These are phyloP conservation scores for Cystobasidium tubakii DNA, from an alignment of 768 basidiomycete species.

Conservation along the genomic window DNA sequence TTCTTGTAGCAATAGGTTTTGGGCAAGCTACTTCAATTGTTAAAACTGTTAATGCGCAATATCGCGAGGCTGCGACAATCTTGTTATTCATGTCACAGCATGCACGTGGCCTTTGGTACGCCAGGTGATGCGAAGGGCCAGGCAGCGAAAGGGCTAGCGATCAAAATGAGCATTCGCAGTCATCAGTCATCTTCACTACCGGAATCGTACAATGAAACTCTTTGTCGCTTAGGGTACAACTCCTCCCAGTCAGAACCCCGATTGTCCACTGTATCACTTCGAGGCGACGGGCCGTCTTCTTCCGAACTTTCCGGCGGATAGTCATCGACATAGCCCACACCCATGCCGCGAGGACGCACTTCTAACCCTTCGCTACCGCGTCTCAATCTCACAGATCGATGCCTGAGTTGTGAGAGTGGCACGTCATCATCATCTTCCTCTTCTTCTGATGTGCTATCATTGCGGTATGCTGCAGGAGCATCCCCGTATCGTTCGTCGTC, in stretches of 20 bases:
- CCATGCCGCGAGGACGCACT: constrained; percentile 23
- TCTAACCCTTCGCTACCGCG: constrained; percentile 36
- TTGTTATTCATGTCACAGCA: no score
- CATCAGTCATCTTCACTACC: background rate
- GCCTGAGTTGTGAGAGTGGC: constrained; percentile 32
- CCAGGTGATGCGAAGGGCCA: no score
- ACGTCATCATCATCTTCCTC: constrained; percentile 38
- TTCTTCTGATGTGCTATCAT: background rate
- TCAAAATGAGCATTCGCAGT: no score
- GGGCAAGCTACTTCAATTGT: no score
- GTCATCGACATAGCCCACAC: background rate
- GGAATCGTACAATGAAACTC: constrained; percentile 3
- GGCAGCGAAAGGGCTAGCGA: no score
- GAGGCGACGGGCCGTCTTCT: background rate
- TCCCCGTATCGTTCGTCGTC: background rate
- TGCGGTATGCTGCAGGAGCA: background rate
- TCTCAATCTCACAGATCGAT: constrained; percentile 24
- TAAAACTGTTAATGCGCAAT: no score
- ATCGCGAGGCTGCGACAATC: no score
- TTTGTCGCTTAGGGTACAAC: background rate
- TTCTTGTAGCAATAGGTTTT: background rate
- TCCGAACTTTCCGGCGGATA: background rate
- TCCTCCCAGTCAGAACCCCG: constrained; percentile 5
- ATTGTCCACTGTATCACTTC: background rate
- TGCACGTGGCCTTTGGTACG: no score